Percentiles rank a stretch among this genome's conserved stretches.
phyloP scores from a whole-genome alignment of 371 early-diverging fungal genomes.

The Dichotomocladium elegans region DNA sequence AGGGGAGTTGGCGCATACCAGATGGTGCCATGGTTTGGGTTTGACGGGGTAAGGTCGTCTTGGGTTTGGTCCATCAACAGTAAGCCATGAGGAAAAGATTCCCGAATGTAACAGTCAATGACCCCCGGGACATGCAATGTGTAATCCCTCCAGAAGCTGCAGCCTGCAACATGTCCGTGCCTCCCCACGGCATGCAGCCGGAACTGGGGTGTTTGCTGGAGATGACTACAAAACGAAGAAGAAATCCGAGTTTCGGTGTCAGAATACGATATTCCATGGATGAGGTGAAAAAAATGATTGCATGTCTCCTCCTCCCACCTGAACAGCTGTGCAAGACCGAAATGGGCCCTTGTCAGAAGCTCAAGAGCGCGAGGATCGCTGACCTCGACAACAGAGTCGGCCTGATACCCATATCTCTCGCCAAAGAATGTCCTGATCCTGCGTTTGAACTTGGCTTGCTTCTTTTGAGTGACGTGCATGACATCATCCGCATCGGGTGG shows the following conservation, averaged over 20 bases:
- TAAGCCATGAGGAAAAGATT: background rate
- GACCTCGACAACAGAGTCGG: background rate
- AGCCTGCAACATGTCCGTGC: background rate
- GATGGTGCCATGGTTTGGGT: background rate
- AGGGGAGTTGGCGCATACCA: too few relatives aligned
- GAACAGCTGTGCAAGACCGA: background rate
- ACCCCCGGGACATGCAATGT: background rate
- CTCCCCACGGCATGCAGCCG: background rate
- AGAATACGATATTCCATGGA: too few relatives aligned
- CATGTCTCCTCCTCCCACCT: too few relatives aligned
- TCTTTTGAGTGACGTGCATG: background rate
- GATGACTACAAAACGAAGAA: background rate
- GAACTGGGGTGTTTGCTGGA: background rate
- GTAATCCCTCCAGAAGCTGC: background rate
- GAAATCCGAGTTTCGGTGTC: too few relatives aligned
- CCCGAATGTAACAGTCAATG: background rate
- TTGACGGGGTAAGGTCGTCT: too few relatives aligned
- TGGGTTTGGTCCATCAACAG: too few relatives aligned
- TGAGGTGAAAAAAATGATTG: too few relatives aligned
- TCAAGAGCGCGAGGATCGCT: background rate
- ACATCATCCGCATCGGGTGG: background rate
- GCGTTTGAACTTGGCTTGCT: background rate
- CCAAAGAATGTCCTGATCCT: background rate
- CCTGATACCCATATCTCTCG: background rate
- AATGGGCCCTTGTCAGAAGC: background rate